Evolutionary conservation across 768 basidiomycete genomes (phyloP), one percentile per base, ranked within the genome.

Genomic region (Trametes villosa): DNA sequence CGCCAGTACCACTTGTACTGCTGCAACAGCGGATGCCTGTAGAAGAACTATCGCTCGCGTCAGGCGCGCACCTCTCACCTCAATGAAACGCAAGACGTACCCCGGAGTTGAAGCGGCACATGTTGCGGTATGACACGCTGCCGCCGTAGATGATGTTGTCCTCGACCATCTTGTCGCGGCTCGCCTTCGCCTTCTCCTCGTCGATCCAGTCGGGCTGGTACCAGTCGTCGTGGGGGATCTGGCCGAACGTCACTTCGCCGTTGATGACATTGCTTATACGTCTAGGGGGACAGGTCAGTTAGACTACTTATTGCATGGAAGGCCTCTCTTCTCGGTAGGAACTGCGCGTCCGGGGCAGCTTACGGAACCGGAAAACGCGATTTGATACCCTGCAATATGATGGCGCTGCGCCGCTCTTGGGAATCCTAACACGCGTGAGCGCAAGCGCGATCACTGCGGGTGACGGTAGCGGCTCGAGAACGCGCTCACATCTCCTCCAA

Each of bases 1-100:
- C 90, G 80, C 90, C 89, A 92, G 73, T 92, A 92, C 79, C 86
- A 92, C 55, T 86, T 80, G 71, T 86, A 91, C 46, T 84, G 75
- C 57, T 82, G 79, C 50, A 92, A 73, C 17, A 91, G 72, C 4
- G 83, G 81, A 67, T 92, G 90, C 42, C 79, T 74, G 80, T 84
- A 92, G 78, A 92, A 92, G 78, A 72, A 72, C 68, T 48, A 18
- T 44, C 46, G 46, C 18, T 34, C 9, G 3, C 12, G 41, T 18
- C 13, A 29, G 11, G 9, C 17, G 27, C 46, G 17, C 27, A 13
- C 13, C 4, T 9, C 20, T 13, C 27, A 4, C 29, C 29, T 17
- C 11, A 15, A 34, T 13, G 38, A 22, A 51, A 7, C 41, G 26
- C 5, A 36, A 34, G 15, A 71, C 82, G 61, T 64, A 86, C 86